Percentiles rank a stretch among this genome's conserved stretches.
These are phyloP conservation scores for Cystobasidium onofrii DNA, from an alignment of 768 basidiomycete genomes.

Conservation along the genomic window DNA sequence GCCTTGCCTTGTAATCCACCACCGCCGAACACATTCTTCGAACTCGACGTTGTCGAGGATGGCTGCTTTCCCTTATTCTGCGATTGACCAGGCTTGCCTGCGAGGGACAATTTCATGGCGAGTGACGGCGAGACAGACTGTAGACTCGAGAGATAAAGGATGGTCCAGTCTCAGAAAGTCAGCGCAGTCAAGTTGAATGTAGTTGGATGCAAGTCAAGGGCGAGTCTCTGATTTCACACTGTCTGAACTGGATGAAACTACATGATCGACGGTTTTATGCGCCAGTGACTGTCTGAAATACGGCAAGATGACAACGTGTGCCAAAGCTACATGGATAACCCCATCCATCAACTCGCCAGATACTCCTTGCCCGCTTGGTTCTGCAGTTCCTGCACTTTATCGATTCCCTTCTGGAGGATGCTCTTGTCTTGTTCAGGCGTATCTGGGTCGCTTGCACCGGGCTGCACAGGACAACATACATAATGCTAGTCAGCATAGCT, in stretches of 20 bases:
- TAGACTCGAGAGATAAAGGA: too few relatives aligned
- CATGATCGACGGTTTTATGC: too few relatives aligned
- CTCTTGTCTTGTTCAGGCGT: slow-evolving; percentile 4
- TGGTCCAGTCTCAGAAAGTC: not conserved
- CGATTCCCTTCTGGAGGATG: slow-evolving; percentile 4
- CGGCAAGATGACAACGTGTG: too few relatives aligned
- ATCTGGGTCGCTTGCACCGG: slow-evolving; percentile 1
- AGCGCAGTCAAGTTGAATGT: not conserved
- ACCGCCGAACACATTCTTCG: not conserved
- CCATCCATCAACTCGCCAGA: not conserved
- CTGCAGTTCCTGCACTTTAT: not conserved
- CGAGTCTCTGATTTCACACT: not conserved
- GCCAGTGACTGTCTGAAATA: too few relatives aligned
- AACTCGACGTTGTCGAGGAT: too few relatives aligned
- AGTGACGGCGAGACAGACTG: too few relatives aligned
- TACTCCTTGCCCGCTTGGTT: slow-evolving; percentile 22
- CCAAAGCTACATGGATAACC: too few relatives aligned
- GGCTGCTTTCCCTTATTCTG: not conserved
- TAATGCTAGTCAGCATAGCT: too few relatives aligned
- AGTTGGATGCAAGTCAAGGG: not conserved
- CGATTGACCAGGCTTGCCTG: not conserved
- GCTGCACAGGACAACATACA: not conserved
- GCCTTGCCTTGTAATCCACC: not conserved
- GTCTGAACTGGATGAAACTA: too few relatives aligned
- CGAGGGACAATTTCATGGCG: slow-evolving; percentile 23